These are phyloP conservation scores for Epichloe brachyelytri DNA, from an alignment of 2,329 filamentous ascomycete genomes.

Conservation along the genomic window DNA sequence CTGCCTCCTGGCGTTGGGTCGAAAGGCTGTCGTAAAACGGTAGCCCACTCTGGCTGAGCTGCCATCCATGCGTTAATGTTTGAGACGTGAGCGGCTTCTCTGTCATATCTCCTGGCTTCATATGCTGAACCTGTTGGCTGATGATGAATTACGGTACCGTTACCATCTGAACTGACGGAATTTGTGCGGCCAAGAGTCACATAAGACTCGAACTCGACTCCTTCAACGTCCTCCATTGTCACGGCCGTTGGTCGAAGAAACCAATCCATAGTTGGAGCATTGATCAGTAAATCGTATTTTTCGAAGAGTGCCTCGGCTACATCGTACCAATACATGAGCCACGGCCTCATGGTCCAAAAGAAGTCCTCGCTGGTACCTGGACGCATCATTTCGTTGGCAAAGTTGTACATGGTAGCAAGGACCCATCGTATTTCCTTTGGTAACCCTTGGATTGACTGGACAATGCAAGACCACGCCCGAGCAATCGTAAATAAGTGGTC, in stretches of 20 bases:
- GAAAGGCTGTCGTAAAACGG: background rate
- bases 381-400: constrained; percentile 16
- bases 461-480: constrained; percentile 19
- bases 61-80: constrained; percentile 6
- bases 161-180: constrained; percentile 2
- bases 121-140: too few relatives aligned
- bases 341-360: constrained; percentile 14
- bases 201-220: background rate
- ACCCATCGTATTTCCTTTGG: constrained; percentile 20
- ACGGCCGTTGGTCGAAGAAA: constrained; percentile 9
- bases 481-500: constrained; percentile 17
- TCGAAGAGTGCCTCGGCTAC: constrained; percentile 14
- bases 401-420: constrained; percentile 19
- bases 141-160: constrained; percentile 2
- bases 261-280: constrained; percentile 15
- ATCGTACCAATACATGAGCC: constrained; percentile 18
- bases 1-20: constrained; percentile 4
- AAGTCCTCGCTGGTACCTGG: constrained; percentile 6
- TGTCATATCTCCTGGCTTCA: background rate
- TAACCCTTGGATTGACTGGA: constrained; percentile 12
- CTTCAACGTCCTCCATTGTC: background rate
- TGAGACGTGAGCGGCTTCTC: background rate
- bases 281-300: constrained; percentile 6
- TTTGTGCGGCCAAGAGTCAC: background rate
- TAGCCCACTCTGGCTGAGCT: constrained; percentile 1